Evolutionary conservation across 2,329 filamentous ascomycete genomes (phyloP), one percentile per base, ranked within the genome.

Genomic region (Calycina marina): DNA sequence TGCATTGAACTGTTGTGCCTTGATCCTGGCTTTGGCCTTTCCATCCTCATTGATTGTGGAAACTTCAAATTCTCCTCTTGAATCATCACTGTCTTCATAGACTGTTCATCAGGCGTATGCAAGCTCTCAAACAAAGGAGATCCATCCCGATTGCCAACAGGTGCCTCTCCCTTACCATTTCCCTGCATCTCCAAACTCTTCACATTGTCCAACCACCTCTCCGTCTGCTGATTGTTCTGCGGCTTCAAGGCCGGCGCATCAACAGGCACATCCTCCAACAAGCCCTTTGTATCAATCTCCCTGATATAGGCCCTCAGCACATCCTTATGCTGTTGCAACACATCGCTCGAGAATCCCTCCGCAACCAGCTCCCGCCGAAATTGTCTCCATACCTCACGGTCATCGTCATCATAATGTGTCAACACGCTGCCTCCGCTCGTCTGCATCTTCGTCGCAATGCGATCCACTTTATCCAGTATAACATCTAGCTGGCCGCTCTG

Each of bases 381-480:
- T 36, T 66, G 58, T 36, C 61, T 61, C 71, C 71, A 76, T 17
- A 72, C 51, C 15, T 62, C 59, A 27, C 69, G 64, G 14, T 68
- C 62, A 31, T 62, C 59, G 11, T 62, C 58, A 5, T 48, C 43
- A 34, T 48, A 42, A 26, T 12, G 47, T 38, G 32, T 59, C 45
- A 36, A 54, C 49, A 32, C 52, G 55, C 37, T 40, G 29, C 39
- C 55, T 54, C 31, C 31, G 18, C 59, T 57, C 8, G 56, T 56
- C 31, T 64, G 65, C 14, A 75, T 56, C 8, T 61, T 59, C 8
- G 57, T 50, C 3, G 72, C 70, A 40, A 76, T 65, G 17, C 53
- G 52, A 42, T 77, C 70, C 18, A 76, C 65, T 44, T 73, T 71
- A 47, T 70, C 64, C 49, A 72, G 67, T 45, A 76, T 72, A 5